phyloP scores from a whole-genome alignment of 129 eudicot genomes.

The Chrysanthemum seticuspe region DNA sequence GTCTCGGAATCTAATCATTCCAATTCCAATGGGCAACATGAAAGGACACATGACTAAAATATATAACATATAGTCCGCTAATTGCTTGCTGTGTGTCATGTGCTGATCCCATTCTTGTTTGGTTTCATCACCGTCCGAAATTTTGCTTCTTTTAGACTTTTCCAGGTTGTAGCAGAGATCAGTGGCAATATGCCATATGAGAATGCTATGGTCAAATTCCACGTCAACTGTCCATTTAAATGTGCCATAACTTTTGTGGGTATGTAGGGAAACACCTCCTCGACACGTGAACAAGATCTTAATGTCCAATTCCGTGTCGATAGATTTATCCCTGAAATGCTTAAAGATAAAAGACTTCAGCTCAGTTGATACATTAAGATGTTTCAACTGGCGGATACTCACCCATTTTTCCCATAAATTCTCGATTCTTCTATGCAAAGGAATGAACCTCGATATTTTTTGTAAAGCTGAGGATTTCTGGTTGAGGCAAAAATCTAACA shows the following conservation, averaged over 20 bases:
- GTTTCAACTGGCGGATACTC: constrained; percentile 23
- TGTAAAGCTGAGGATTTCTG: constrained; percentile 20
- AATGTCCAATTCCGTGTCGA: constrained; percentile 12
- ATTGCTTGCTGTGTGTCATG: constrained; percentile 27
- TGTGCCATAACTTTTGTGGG: constrained; percentile 17
- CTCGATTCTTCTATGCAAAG: constrained; percentile 12
- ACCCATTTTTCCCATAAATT: constrained; percentile 23
- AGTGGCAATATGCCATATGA: constrained; percentile 42
- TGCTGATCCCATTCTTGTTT: constrained; percentile 21
- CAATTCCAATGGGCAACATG: constrained; percentile 58
- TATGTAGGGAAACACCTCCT: constrained; percentile 25
- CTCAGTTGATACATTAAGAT: constrained; percentile 13
- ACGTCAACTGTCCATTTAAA: constrained; percentile 27
- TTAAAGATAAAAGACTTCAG: constrained; percentile 34
- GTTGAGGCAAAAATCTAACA: constrained; percentile 32
- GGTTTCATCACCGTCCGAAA: constrained; percentile 1
- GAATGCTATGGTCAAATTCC: constrained; percentile 40
- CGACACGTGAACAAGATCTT: constrained; percentile 19
- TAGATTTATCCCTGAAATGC: constrained; percentile 23
- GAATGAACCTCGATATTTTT: not conserved
- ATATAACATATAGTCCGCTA: constrained; percentile 50
- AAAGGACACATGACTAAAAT: constrained; percentile 46
- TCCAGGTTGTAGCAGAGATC: constrained; percentile 29
- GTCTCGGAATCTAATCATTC: constrained; percentile 49
- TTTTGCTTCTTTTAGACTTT: not conserved